Base-by-base conservation (phyloP, 352 stramenopile species). In the Globisporangium rhizosaccharum region DNA sequence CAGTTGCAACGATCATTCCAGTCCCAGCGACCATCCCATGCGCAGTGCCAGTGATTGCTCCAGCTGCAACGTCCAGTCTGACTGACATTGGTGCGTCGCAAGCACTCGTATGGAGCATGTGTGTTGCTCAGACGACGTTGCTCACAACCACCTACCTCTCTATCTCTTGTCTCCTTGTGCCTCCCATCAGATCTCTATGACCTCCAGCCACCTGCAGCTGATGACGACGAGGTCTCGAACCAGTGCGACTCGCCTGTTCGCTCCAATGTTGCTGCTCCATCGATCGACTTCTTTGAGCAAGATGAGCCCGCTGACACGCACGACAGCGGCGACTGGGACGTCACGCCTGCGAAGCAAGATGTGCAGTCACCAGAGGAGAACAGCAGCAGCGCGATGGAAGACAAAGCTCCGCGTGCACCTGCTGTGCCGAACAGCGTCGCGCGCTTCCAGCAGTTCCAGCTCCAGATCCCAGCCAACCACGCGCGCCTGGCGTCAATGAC, bases 401-500 rank as follows among this genome's bases (percentile, higher is more conserved):
- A 47, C 10, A 58, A 51, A 25, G 25, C 48, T 4, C 33, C 42
- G 18, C 51, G 53, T n/a, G 41, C 41, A 3, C 50, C 73, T 15
- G 53, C 52, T 6, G 76, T 78, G 28, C n/a, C 26, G 11, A 53
- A 60, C 33, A 62, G 51, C 17, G 50, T 82, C 0, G 66, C 61
- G 4, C 72, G 67, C 23, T 62, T 80, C 41, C 61, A 74, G 41
- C 68, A 76, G 51, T 88, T 88, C 66, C 76, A 78, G 55, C 67
- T 77, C 58, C 73, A 83, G 57, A 63, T 86, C 8, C 78, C 78
- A 10, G 68, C 74, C 26, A 88, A 86, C 51, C 53, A 57, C 53
- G 70, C 66, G 33, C 56, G 59, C 49, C 53, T 39, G 33, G 33
- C 33, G 10, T 39, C 33, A 10, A 39, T 39, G 33, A 39, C 33